Base-by-base conservation (phyloP, 495 filamentous ascomycete genomes). In the Penicillium salamii region DNA sequence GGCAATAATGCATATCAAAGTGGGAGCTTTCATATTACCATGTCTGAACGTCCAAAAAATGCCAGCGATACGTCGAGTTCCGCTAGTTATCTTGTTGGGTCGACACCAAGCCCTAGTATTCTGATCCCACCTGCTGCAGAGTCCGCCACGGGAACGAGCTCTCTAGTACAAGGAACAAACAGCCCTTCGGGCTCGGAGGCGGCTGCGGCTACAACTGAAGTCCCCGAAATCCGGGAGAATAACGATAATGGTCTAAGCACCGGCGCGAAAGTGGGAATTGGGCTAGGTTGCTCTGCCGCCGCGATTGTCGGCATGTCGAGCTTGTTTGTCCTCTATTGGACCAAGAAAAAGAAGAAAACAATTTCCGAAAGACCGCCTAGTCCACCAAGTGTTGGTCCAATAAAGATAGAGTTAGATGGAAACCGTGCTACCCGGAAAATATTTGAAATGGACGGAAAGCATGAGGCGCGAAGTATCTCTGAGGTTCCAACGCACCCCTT, bases 61-160 rank as follows among this genome's bases (percentile, higher is more conserved):
- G 7, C 40, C 40, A 42, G 40, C 40, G 18, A 42, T 42, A 42
- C 23, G 20, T 42, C 40, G 12, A 42, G 21, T 15, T 42, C 40
- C 8, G 23, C 7, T 7, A 42, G 40, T 42, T 24, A 14, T 24
- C 13, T 26, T n/a, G 21, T n/a, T 28, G 20, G 5, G 5, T 29
- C 23, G 40, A 42, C 18, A 24, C 29, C 40, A 6, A 7, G 8
- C 9, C 40, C 2, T n/a, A 42, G 21, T 29, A 24, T 23, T 13
- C 17, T 12, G 12, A 42, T 6, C 23, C 13, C 8, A 29, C 15
- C 13, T 23, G 13, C 17, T 15, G 29, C 40, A 42, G 40, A 42
- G 21, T 42, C 40, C 20, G 15, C 13, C 29, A 31, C 23, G 15
- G 40, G 13, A 42, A 42, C 40, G 17, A 42, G 40, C 20, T 42